Evolutionary conservation across 257 asterid species (phyloP), one percentile per base, ranked within the genome.

Genomic region (Fraxinus americana): DNA sequence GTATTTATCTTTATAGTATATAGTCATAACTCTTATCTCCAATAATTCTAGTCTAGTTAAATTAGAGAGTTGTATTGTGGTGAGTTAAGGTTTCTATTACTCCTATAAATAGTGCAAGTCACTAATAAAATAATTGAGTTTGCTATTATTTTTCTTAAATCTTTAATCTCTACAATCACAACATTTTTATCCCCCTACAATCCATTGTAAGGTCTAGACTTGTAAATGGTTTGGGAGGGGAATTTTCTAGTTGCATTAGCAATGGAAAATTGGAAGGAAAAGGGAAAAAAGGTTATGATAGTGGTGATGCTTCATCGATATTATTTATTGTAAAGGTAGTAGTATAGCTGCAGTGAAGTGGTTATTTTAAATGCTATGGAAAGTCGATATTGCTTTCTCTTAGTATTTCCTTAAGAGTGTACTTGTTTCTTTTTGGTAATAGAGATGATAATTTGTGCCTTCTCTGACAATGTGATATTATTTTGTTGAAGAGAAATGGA

Each of bases 401-500:
- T 70, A 30, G 17, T 70, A 70, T 39, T 63, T 1, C 36, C 41
- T 0, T 48, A 13, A 39, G 14, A 41, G 36, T n/a, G 0, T 39
- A 35, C 36, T 38, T 0, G 70, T 48, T 61, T 48, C 11, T 72
- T 67, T 27, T 59, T 59, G 4, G 35, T 63, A 23, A 61, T 23
- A 9, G 5, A 61, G 34, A 23, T 25, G 10, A 2, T 61, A 61
- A 61, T 7, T 57, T 57, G 25, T 66, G 8, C 69, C 57, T 70
- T 29, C 72, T 61, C 70, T 68, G 39, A 78, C 61, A 10, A 76
- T 67, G n/a, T 77, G 61, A 74, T 77, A 30, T 67, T 80, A 54
- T 80, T 83, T 73, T 85, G 77, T 79, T 89, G 91, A 87, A 78
- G 80, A 84, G 89, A 79, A 75, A 80, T 79, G 86, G 84, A 76